Evolutionary conservation across 2,329 filamentous ascomycete genomes (phyloP).

Genomic region (Rutstroemia sydowiana): DNA sequence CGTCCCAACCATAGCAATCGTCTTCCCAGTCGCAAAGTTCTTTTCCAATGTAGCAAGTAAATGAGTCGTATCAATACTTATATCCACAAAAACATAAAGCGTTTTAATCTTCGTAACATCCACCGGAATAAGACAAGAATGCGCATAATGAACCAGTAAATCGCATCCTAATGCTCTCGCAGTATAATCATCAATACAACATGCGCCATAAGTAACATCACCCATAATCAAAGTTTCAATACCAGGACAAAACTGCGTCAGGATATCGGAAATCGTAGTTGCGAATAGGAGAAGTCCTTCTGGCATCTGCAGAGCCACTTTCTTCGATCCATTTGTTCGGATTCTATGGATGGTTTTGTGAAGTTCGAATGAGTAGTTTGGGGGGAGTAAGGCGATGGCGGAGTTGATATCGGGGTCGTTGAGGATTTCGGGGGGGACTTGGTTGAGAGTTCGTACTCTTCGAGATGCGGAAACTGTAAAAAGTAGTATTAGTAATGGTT

Average conservation of each 20-base stretch:
- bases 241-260: constrained; percentile 87
- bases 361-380: constrained; percentile 98
- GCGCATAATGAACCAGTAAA: constrained; percentile 90
- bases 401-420: constrained; percentile 79
- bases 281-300: constrained; percentile 93
- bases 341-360: constrained; percentile 97
- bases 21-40: constrained; percentile 80
- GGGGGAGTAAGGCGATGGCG: constrained; percentile 77
- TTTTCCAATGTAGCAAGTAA: constrained; percentile 78
- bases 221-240: constrained; percentile 97
- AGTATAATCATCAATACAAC: constrained; percentile 98
- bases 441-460: constrained; percentile 75
- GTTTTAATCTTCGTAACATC: constrained; percentile 96
- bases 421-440: constrained; percentile 80
- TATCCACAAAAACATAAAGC: constrained; percentile 96
- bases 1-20: constrained; percentile 86
- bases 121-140: constrained; percentile 92
- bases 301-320: constrained; percentile 92
- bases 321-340: constrained; percentile 68
- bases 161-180: constrained; percentile 91
- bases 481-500: constrained; percentile 18
- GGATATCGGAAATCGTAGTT: constrained; percentile 93
- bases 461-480: constrained; percentile 60
- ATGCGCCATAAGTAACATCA: constrained; percentile 96
- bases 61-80: constrained; percentile 87